Percentiles rank a stretch among this genome's conserved stretches.
Evolutionary conservation across 768 basidiomycete species (phyloP).

Genomic region (Boletus fagicola): DNA sequence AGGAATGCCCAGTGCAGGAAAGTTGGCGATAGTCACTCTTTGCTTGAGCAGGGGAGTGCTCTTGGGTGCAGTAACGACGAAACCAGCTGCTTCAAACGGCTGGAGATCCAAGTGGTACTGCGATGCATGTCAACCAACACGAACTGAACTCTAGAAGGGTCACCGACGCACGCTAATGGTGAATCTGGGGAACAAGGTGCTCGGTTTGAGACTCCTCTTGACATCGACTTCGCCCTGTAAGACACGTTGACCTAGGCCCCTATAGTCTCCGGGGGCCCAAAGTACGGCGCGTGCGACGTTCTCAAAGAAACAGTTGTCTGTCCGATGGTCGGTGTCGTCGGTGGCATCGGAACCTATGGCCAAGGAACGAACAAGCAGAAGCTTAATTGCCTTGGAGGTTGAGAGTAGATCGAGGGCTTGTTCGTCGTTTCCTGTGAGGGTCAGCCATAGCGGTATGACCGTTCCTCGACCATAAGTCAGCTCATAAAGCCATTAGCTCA

Average conservation of each 20-base stretch:
- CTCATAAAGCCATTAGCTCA: slow-evolving; percentile 26
- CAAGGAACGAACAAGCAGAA: slow-evolving; percentile 48
- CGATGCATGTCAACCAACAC: slow-evolving; percentile 15
- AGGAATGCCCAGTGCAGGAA: slow-evolving; percentile 38
- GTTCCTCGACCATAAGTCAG: slow-evolving; percentile 51
- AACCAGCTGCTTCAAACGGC: slow-evolving; percentile 44
- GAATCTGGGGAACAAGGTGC: slow-evolving; percentile 44
- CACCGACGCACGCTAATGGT: slow-evolving; percentile 43
- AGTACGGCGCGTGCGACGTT: slow-evolving; percentile 45
- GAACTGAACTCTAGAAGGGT: neutral
- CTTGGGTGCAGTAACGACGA: slow-evolving; percentile 28
- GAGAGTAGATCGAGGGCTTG: slow-evolving; percentile 52
- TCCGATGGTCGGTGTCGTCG: slow-evolving; percentile 37
- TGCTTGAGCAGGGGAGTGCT: slow-evolving; percentile 38
- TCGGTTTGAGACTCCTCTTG: slow-evolving; percentile 43
- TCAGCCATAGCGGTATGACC: slow-evolving; percentile 50
- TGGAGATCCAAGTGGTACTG: slow-evolving; percentile 46
- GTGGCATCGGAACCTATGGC: slow-evolving; percentile 49
- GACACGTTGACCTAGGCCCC: slow-evolving; percentile 33
- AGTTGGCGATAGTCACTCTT: slow-evolving; percentile 39
- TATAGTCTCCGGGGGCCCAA: slow-evolving; percentile 37
- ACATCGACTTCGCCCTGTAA: slow-evolving; percentile 54
- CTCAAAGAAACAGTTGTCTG: slow-evolving; percentile 47
- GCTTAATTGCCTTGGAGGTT: slow-evolving; percentile 36
- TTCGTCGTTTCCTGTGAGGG: slow-evolving; percentile 42